Evolutionary conservation across 257 asterid genomes (phyloP).

Genomic region (Fraxinus cuspidata): DNA sequence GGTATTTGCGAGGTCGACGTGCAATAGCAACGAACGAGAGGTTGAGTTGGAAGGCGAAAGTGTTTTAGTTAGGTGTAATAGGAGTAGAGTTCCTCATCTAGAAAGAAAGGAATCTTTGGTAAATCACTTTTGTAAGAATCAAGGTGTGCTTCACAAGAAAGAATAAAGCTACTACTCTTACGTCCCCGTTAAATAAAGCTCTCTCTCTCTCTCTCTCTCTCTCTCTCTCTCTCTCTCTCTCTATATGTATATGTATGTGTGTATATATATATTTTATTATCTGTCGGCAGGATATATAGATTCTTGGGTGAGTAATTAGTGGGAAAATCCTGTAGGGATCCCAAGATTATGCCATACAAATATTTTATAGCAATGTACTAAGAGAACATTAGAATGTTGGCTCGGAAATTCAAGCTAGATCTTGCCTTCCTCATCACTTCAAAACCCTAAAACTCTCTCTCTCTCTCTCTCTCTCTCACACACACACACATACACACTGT

Average conservation of each 20-base stretch:
- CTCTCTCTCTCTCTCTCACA: slow-evolving; percentile 12
- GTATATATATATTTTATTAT: slow-evolving; percentile 15
- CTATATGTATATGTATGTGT: no score
- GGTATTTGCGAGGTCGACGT: not conserved
- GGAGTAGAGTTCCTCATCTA: slow-evolving; percentile 13
- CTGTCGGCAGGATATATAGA: slow-evolving; percentile 40
- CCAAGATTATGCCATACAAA: slow-evolving; percentile 18
- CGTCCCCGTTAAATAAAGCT: not conserved
- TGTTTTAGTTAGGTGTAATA: slow-evolving; percentile 5
- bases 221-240: not conserved
- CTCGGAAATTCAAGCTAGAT: slow-evolving; percentile 45
- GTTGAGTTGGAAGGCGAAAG: not conserved
- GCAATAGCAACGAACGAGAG: not conserved
- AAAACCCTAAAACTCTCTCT: slow-evolving; percentile 17
- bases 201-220: slow-evolving; percentile 2
- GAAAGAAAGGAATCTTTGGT: slow-evolving; percentile 53
- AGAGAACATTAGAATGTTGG: slow-evolving; percentile 15
- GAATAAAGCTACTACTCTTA: slow-evolving; percentile 47
- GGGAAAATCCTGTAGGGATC: slow-evolving; percentile 26
- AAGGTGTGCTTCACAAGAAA: slow-evolving; percentile 40
- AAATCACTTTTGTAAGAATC: slow-evolving; percentile 49
- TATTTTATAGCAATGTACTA: not conserved
- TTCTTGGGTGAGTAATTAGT: slow-evolving; percentile 9
- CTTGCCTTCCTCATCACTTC: slow-evolving; percentile 23
- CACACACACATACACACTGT: slow-evolving; percentile 2